Percentiles rank a stretch among this genome's conserved stretches.
phyloP scores from a whole-genome alignment of 2,329 filamentous ascomycete genomes.

The Coniochaeta sp. region DNA sequence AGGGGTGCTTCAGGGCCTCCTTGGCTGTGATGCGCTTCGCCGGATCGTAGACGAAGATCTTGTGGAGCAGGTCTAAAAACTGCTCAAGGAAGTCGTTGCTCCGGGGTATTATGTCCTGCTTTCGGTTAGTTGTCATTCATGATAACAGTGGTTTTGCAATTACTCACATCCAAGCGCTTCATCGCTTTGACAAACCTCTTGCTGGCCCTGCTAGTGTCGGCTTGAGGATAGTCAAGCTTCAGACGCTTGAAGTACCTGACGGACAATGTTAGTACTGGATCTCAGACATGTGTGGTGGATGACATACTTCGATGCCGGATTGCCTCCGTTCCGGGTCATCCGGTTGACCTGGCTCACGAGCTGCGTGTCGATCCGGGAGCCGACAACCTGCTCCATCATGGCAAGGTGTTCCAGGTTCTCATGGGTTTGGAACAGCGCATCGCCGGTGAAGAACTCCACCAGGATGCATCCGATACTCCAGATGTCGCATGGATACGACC shows the following conservation, averaged over 20 bases:
- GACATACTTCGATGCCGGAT: conserved; percentile 56
- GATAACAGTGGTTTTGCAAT: background rate
- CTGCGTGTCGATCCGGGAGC: conserved; percentile 48
- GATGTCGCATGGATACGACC: conserved; percentile 66
- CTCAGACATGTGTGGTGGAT: background rate
- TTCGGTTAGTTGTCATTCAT: conserved; percentile 13
- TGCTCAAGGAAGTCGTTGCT: conserved; percentile 52
- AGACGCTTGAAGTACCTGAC: conserved; percentile 59
- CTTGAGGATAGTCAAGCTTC: conserved; percentile 57
- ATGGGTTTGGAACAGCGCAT: conserved; percentile 65
- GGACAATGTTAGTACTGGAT: conserved; percentile 16
- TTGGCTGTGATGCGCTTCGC: conserved; percentile 59
- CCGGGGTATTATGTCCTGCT: conserved; percentile 57
- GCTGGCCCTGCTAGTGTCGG: conserved; percentile 58
- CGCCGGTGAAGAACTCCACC: conserved; percentile 65
- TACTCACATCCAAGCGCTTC: conserved; percentile 56
- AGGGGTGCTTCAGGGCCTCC: conserved; percentile 58
- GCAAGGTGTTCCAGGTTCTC: conserved; percentile 66
- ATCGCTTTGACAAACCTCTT: conserved; percentile 65
- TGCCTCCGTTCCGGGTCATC: conserved; percentile 50
- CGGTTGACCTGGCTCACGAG: conserved; percentile 52
- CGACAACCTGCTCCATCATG: conserved; percentile 69
- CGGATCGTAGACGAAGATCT: conserved; percentile 64
- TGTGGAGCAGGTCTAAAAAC: conserved; percentile 57
- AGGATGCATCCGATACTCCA: conserved; percentile 70